Evolutionary conservation across 495 filamentous ascomycete species (phyloP), one percentile per base, ranked within the genome.

Genomic region (Cairneyella variabilis): DNA sequence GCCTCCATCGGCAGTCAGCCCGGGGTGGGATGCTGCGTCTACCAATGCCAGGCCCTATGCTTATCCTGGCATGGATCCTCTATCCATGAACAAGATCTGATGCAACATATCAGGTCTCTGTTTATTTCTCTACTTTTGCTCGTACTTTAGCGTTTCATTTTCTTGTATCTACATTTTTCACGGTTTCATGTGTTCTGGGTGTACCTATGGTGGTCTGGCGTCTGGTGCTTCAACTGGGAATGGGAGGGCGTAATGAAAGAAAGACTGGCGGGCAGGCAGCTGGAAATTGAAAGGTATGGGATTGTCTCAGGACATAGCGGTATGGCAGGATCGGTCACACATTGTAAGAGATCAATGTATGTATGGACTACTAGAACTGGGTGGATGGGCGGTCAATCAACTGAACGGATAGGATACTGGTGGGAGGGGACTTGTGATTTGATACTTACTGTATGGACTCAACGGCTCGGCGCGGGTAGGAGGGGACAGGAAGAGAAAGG

Each of bases 1-100:
- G 40, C 72, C 79, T 9, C 80, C 77, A 12, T 45, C 48, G 20
- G 56, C 52, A 25, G 43, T 54, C 18, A 60, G 66, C 22, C 18
- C 17, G n/a, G 20, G 30, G 28, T 74, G 70, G 72, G 70, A 75
- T 64, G 66, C 69, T 7, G 45, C 57, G 8, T 51, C 56, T 16
- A 70, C 69, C 3, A 58, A 72, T 48, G 69, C 73, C 1, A 28
- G 37, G 20, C 39, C 53, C 3, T 22, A 28, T 12, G 23, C 16
- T 39, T 51, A 51, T 21, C 28, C 57, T 1, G 47, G 50, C 1
- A 51, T 61, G 47, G 58, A 64, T 50, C 62, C 62, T 11, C 40
- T 64, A 41, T 49, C 43, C 18, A 64, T 64, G 62, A 61, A 64
- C 49, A 64, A 64, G 48, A 58, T 64, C 38, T 64, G 48, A 57